These are phyloP conservation scores for Aphanomyces cochlioides DNA, from an alignment of 352 stramenopile genomes.

Conservation along the genomic window DNA sequence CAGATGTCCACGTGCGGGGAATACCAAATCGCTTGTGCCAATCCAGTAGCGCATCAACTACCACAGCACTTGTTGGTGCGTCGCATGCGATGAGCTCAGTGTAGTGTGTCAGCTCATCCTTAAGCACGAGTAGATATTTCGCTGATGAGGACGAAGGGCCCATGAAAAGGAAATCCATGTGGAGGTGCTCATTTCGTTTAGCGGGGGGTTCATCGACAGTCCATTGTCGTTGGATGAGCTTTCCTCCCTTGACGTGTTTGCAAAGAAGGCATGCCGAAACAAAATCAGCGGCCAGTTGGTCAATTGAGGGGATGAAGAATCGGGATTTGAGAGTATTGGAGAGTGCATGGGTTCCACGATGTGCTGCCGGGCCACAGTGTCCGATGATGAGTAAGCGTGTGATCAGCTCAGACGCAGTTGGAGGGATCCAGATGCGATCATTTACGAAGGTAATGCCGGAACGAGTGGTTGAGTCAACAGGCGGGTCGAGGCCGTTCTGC, in stretches of 20 bases:
- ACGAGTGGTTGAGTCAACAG: not conserved
- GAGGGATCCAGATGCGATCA: conserved; percentile 28
- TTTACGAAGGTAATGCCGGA: not conserved
- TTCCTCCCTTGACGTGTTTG: conserved; percentile 32
- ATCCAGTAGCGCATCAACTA: conserved; percentile 32
- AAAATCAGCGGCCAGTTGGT: conserved; percentile 23
- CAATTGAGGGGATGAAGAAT: conserved; percentile 18
- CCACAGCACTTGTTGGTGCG: conserved; percentile 21
- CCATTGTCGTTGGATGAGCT: conserved; percentile 27
- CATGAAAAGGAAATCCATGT: conserved; percentile 40
- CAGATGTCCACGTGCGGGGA: conserved; percentile 33
- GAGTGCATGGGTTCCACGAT: conserved; percentile 5
- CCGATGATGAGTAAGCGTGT: conserved; percentile 12
- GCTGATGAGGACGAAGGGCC: conserved; percentile 27
- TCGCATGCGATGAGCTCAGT: conserved; percentile 34
- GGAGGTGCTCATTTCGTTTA: conserved; percentile 35
- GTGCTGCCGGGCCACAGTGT: conserved; percentile 29
- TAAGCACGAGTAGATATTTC: conserved; percentile 38
- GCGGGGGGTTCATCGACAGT: not conserved
- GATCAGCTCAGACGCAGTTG: not conserved
- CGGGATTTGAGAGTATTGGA: conserved; percentile 2
- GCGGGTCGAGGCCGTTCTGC: not conserved
- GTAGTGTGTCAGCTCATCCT: conserved; percentile 37
- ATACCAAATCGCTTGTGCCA: conserved; percentile 38
- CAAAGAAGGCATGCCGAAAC: conserved; percentile 31